These are phyloP conservation scores for Pseudoneurospora amorphoporcata DNA, from an alignment of 495 filamentous ascomycete genomes.

Conservation along the genomic window DNA sequence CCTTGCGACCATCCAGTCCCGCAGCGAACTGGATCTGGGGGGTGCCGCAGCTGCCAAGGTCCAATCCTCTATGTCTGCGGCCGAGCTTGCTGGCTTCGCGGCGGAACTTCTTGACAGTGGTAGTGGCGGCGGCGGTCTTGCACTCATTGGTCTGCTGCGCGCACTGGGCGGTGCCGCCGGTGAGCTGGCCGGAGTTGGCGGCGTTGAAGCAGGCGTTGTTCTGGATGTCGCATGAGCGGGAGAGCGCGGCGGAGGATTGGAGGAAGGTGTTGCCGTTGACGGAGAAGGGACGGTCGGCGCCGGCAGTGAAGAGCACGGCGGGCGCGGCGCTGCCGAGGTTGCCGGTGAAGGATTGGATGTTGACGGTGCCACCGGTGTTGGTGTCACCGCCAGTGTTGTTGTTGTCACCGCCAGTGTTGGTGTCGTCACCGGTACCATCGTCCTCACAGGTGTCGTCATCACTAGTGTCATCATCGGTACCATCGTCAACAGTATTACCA, in stretches of 20 bases:
- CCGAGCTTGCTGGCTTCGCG: slow-evolving; percentile 9
- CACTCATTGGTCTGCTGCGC: slow-evolving; percentile 37
- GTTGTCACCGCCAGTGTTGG: slow-evolving; percentile 35
- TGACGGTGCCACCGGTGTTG: slow-evolving; percentile 19
- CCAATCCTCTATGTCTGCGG: slow-evolving; percentile 19
- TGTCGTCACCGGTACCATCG: slow-evolving; percentile 4
- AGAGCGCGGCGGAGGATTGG: slow-evolving; percentile 38
- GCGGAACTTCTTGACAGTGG: slow-evolving; percentile 4
- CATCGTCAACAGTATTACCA: slow-evolving; percentile 34
- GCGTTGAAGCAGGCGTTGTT: slow-evolving; percentile 48
- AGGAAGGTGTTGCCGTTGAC: slow-evolving; percentile 46
- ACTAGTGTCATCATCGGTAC: slow-evolving; percentile 27
- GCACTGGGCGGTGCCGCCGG: slow-evolving; percentile 35
- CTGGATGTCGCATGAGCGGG: slow-evolving; percentile 45
- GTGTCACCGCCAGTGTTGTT: slow-evolving; percentile 15
- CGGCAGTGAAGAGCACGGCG: slow-evolving; percentile 35
- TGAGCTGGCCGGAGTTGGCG: slow-evolving; percentile 38
- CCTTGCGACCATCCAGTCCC: slow-evolving; percentile 42
- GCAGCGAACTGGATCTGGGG: slow-evolving; percentile 45
- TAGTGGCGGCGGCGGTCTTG: slow-evolving; percentile 23
- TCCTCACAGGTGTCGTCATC: slow-evolving; percentile 8
- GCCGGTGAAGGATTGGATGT: slow-evolving; percentile 49
- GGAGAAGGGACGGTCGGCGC: slow-evolving; percentile 39
- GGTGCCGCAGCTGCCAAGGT: slow-evolving; percentile 41
- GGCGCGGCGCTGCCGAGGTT: slow-evolving; percentile 42